Percentiles rank a stretch among this genome's conserved stretches.
Conservation (phyloP, 176 grass and related monocot species). For the Saccharum officinarum region DNA sequence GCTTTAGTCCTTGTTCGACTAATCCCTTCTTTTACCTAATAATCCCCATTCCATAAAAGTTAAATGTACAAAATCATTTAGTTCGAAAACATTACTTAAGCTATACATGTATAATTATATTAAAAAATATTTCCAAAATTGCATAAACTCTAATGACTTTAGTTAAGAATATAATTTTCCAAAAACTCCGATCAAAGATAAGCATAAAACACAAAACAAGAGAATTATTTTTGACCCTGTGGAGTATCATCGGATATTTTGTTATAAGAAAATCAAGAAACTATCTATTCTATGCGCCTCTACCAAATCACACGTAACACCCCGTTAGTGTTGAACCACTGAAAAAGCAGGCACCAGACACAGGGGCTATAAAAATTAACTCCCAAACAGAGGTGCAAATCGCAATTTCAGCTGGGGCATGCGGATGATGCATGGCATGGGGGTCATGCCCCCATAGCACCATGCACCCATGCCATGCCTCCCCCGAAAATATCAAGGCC, state of each 20-base stretch:
- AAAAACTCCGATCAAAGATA: not conserved
- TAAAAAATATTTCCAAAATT: not conserved
- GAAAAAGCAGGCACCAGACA: not conserved
- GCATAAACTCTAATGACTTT: not conserved
- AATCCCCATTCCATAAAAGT: not conserved
- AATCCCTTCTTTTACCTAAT: too few relatives aligned
- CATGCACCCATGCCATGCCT: conserved; percentile 39
- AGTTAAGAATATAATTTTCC: not conserved
- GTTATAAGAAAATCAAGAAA: not conserved
- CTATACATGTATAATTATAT: not conserved
- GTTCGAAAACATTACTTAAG: not conserved
- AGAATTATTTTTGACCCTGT: not conserved
- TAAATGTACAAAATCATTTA: not conserved
- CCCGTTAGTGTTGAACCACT: not conserved
- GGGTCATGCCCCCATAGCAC: conserved; percentile 22
- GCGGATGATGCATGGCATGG: conserved; percentile 33
- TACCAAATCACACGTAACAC: not conserved
- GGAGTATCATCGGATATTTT: not conserved
- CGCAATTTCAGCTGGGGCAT: not conserved
- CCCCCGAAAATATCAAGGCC: conserved; percentile 96
- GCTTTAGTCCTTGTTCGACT: not conserved
- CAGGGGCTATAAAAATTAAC: not conserved
- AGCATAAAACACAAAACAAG: not conserved
- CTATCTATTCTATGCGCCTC: not conserved
- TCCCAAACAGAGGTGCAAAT: not conserved